Percentiles rank a stretch among this genome's conserved stretches.
Evolutionary conservation across 2,329 filamentous ascomycete species (phyloP).

Genomic region (Elsinoe arachidis): DNA sequence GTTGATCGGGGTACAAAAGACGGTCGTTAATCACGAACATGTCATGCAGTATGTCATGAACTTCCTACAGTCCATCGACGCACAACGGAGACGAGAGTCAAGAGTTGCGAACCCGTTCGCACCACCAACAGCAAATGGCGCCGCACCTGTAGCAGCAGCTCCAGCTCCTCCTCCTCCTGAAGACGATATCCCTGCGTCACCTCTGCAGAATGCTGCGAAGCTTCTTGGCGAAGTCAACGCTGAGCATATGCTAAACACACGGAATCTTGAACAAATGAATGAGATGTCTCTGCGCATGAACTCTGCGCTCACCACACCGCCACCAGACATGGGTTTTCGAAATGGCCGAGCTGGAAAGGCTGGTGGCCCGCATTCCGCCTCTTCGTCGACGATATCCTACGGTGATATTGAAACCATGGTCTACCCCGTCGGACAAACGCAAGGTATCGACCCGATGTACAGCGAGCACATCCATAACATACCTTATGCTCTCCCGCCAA

Average conservation of each 20-base stretch:
- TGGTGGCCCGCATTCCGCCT: conserved; percentile 35
- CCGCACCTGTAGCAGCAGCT: conserved; percentile 28
- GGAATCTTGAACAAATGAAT: conserved; percentile 57
- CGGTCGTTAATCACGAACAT: conserved; percentile 62
- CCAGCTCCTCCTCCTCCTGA: conserved; percentile 37
- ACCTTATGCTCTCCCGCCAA: conserved; percentile 69
- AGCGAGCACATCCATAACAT: conserved; percentile 92
- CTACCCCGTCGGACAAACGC: conserved; percentile 82
- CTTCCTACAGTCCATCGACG: conserved; percentile 56
- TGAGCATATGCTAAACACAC: conserved; percentile 54
- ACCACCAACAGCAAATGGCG: conserved; percentile 23
- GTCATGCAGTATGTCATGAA: conserved; percentile 65
- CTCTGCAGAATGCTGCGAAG: conserved; percentile 59
- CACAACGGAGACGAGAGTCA: conserved; percentile 55
- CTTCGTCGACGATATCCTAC: conserved; percentile 45
- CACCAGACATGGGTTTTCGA: conserved; percentile 43
- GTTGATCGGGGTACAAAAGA: conserved; percentile 57
- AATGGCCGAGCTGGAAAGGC: conserved; percentile 38
- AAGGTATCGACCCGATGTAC: conserved; percentile 91
- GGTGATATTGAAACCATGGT: conserved; percentile 63
- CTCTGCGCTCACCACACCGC: conserved; percentile 47
- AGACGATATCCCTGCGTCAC: conserved; percentile 58
- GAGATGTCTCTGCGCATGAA: conserved; percentile 49
- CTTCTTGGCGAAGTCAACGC: conserved; percentile 57
- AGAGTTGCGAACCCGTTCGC: conserved; percentile 37